phyloP scores from a whole-genome alignment of 2,329 filamentous ascomycete genomes.

The Fusarium foetens region DNA sequence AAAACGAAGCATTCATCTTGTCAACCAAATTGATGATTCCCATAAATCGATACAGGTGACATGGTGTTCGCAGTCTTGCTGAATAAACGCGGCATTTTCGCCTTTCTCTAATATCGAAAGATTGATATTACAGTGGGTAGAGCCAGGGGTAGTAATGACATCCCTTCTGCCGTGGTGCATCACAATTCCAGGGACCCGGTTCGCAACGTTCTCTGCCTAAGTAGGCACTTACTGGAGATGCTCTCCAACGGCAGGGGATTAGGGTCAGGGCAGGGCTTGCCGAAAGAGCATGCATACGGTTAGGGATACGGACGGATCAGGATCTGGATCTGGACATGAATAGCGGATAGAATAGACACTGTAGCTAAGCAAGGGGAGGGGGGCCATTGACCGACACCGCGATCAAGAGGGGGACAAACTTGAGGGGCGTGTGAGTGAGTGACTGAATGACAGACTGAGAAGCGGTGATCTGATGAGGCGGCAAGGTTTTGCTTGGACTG shows the following conservation, averaged over 20 bases:
- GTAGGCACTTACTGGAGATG: background rate
- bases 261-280: conserved; percentile 25
- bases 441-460: background rate
- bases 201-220: background rate
- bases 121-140: conserved; percentile 1
- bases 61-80: background rate
- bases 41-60: background rate
- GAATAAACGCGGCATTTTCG: background rate
- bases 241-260: conserved; percentile 3
- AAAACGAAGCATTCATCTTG: background rate
- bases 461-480: conserved; percentile 22
- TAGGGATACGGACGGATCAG: background rate
- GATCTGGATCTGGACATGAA: background rate
- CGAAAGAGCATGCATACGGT: conserved; percentile 13
- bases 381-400: background rate
- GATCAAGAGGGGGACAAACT: background rate
- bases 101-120: background rate
- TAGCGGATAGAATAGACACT: background rate
- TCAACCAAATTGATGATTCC: background rate
- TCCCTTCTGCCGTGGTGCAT: background rate
- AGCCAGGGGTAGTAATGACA: background rate
- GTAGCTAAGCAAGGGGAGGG: background rate
- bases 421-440: background rate
- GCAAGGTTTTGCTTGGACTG: conserved; percentile 34
- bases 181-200: conserved; percentile 33